A percentile compares a stretch with the other conserved stretches of the same genome.
phyloP scores from a whole-genome alignment of 441 rosid species.

The Populus hybrid region DNA sequence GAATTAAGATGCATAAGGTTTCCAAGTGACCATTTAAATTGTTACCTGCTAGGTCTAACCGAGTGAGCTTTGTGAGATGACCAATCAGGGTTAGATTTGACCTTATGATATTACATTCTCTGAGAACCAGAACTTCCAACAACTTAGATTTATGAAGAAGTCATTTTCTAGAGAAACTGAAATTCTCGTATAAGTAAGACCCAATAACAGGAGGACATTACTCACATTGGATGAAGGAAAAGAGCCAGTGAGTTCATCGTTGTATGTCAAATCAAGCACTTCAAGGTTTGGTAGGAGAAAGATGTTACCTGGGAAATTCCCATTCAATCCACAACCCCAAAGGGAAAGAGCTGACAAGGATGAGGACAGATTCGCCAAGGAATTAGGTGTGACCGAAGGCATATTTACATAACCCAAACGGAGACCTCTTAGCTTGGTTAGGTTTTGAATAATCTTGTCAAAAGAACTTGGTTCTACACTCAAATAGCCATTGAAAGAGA shows the following conservation, averaged over 20 bases:
- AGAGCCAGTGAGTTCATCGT: background rate
- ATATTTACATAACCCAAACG: too few relatives aligned
- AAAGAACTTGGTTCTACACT: too few relatives aligned
- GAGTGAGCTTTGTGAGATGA: background rate
- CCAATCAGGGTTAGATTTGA: slow-evolving; percentile 6
- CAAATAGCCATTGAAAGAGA: too few relatives aligned
- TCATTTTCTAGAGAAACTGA: background rate
- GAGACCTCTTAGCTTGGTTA: too few relatives aligned
- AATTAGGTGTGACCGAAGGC: too few relatives aligned
- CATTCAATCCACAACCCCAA: background rate
- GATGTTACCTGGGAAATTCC: background rate
- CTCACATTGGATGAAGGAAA: background rate
- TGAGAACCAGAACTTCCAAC: too few relatives aligned
- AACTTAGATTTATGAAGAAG: too few relatives aligned
- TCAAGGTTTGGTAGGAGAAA: background rate
- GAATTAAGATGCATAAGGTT: too few relatives aligned
- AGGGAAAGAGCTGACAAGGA: background rate
- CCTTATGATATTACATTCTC: too few relatives aligned
- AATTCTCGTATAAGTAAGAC: background rate
- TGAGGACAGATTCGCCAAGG: too few relatives aligned
- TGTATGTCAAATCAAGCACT: background rate
- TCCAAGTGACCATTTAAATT: background rate
- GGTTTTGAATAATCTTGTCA: too few relatives aligned
- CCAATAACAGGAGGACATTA: background rate
- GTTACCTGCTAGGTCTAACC: background rate